phyloP scores from a whole-genome alignment of 306 rosid genomes.

The Trifolium dubium region DNA sequence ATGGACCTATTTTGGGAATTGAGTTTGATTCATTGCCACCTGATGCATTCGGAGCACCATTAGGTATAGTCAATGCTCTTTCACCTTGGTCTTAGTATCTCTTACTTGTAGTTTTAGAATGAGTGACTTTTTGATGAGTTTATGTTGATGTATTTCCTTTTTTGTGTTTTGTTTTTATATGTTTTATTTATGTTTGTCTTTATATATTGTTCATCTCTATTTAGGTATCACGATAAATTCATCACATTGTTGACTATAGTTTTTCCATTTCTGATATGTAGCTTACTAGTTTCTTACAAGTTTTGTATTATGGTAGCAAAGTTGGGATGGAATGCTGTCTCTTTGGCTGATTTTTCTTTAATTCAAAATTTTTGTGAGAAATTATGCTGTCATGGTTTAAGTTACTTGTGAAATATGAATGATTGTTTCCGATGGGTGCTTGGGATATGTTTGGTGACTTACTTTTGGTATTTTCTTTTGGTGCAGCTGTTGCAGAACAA shows the following conservation, averaged over 20 bases:
- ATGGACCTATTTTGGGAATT: conserved; percentile 86
- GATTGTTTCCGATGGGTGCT: conserved; percentile 12
- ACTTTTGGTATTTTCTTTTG: conserved; percentile 39
- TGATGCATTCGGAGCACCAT: conserved; percentile 93
- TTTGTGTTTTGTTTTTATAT: neutral
- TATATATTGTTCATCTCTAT: neutral
- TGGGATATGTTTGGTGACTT: conserved; percentile 39
- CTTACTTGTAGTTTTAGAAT: neutral
- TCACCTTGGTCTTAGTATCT: conserved; percentile 18
- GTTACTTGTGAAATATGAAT: conserved; percentile 10
- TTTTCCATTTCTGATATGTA: conserved; percentile 10
- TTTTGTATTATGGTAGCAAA: conserved; percentile 9
- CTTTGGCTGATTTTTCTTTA: conserved; percentile 16
- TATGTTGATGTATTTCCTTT: conserved; percentile 25
- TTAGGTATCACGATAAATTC: conserved; percentile 15
- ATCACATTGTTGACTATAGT: conserved; percentile 13
- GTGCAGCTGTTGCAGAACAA: conserved; percentile 71
- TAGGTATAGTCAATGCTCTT: conserved; percentile 56
- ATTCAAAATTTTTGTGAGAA: neutral
- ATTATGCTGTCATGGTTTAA: conserved; percentile 5
- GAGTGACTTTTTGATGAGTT: neutral
- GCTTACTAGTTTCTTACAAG: conserved; percentile 27
- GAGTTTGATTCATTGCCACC: conserved; percentile 97
- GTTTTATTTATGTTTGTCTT: conserved; percentile 1
- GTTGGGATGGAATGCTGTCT: conserved; percentile 15